Evolutionary conservation across 2,329 filamentous ascomycete genomes (phyloP).

Genomic region (Rutstroemia sp.): DNA sequence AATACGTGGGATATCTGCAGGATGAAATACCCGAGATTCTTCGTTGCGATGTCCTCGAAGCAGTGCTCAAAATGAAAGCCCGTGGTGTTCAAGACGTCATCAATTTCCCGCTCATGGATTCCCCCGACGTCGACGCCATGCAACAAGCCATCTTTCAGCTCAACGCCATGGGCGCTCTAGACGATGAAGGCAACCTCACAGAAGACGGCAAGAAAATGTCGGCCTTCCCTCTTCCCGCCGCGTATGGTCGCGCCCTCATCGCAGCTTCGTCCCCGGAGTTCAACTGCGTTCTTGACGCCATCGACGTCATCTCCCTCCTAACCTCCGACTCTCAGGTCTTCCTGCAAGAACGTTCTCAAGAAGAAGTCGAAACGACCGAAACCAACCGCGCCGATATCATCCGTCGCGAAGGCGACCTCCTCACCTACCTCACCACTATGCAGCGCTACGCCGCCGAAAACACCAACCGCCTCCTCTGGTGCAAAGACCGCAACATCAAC

Average conservation of each 20-base stretch:
- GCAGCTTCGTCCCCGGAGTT: constrained; percentile 64
- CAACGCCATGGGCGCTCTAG: constrained; percentile 68
- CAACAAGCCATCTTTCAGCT: constrained; percentile 78
- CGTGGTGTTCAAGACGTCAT: constrained; percentile 77
- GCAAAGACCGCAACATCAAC: constrained; percentile 49
- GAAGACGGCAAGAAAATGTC: constrained; percentile 69
- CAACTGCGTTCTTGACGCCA: constrained; percentile 71
- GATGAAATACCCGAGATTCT: constrained; percentile 83
- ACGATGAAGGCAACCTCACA: constrained; percentile 66
- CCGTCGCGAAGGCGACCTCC: constrained; percentile 56
- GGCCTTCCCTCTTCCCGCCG: constrained; percentile 72
- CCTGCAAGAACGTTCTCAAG: constrained; percentile 49
- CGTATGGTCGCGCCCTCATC: constrained; percentile 74
- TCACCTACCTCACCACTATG: constrained; percentile 57
- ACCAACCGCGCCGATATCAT: constrained; percentile 48
- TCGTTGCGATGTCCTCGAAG: constrained; percentile 78
- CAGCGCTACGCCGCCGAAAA: constrained; percentile 53
- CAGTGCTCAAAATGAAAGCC: constrained; percentile 88
- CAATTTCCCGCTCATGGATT: constrained; percentile 77
- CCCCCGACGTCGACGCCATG: constrained; percentile 68
- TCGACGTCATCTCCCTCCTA: constrained; percentile 70
- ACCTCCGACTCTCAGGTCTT: constrained; percentile 59
- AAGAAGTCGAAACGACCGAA: constrained; percentile 46
- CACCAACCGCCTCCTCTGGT: constrained; percentile 46
- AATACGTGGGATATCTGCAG: constrained; percentile 62